Base-by-base conservation (phyloP, 2,329 filamentous ascomycete genomes). In the Sclerotinia trifoliorum region DNA sequence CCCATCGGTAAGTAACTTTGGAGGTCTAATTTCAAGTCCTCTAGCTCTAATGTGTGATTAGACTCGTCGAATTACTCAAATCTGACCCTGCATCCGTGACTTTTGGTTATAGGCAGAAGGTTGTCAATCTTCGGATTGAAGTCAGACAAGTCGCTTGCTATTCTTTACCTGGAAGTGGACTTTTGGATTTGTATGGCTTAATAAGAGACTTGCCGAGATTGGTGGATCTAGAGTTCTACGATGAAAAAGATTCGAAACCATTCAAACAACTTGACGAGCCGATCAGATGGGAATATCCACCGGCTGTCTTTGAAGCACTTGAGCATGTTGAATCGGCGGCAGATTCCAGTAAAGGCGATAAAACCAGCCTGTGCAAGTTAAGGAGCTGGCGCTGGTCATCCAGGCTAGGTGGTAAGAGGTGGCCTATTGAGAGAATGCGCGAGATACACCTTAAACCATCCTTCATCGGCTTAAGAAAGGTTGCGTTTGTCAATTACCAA, bases 231-330 rank as follows among this genome's bases (percentile, higher is more conserved):
- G 86, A 93, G 68, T 83, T 97, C 21, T 89, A 88, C 71, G 90
- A 94, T 72, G 84, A 84, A 15, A 82, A 85, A 61, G 91, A 96
- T 74, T 80, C 86, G 70, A 83, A 89, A 2, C 90, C 90, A 0
- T 92, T 88, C 76, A 82, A 90, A 52, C 78, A 81, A 48, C 80
- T 88, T 6, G 82, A 85, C 61, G 80, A 81, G 39, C 83, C 81
- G 61, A 78, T 89, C 32, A 87, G 86, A 70, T 96, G 91, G 90
- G 83, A 83, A 21, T 94, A 95, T 75, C 85, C 90, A 15, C 78
- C 82, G 7, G 80, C 84, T 5, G 79, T 97, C 0, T 90, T 96
- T 70, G 78, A 85, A 2, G 84, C 86, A 0, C 80, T 97, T 8
- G 83, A 84, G 32, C 78, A 84, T 39, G 60, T 96, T 17, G 82